These are phyloP conservation scores for Micromonas pusilla DNA, from an alignment of 139 green algal species.

Conservation along the genomic window DNA sequence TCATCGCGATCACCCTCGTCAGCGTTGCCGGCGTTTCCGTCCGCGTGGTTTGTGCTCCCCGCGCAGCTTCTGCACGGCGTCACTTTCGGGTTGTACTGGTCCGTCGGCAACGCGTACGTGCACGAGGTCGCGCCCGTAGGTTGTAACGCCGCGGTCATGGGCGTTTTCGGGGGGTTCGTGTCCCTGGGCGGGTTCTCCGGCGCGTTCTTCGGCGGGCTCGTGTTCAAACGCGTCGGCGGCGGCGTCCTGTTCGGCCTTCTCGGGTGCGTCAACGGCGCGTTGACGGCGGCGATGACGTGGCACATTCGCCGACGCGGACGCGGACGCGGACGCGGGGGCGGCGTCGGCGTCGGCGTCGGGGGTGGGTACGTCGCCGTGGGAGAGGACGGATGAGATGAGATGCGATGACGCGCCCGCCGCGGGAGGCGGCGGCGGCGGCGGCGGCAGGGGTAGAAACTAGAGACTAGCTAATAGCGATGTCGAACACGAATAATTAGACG, in stretches of 20 bases:
- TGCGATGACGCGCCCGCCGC: too few species aligned
- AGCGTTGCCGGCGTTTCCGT: too few species aligned
- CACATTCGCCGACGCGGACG: background rate
- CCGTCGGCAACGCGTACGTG: background rate
- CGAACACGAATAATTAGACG: too few species aligned
- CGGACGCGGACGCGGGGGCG: too few species aligned
- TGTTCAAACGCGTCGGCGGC: slow-evolving; percentile 7
- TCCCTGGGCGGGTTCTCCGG: background rate
- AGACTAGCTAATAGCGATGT: too few species aligned
- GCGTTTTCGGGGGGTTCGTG: background rate
- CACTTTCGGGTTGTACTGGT: slow-evolving; percentile 47
- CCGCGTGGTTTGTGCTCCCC: slow-evolving; percentile 43
- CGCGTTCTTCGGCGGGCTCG: background rate
- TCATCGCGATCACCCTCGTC: too few species aligned
- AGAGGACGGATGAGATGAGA: too few species aligned
- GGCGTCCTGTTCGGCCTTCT: background rate
- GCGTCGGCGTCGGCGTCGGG: too few species aligned
- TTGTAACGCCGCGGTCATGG: slow-evolving; percentile 7
- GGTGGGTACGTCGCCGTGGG: too few species aligned
- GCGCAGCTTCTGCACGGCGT: slow-evolving; percentile 50
- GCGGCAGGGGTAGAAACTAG: too few species aligned
- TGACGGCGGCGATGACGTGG: background rate
- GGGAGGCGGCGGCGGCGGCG: too few species aligned
- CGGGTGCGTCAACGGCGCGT: background rate
- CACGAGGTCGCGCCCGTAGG: background rate